Conservation (phyloP, 2,329 filamentous ascomycete genomes). For the Colletotrichum truncatum region DNA sequence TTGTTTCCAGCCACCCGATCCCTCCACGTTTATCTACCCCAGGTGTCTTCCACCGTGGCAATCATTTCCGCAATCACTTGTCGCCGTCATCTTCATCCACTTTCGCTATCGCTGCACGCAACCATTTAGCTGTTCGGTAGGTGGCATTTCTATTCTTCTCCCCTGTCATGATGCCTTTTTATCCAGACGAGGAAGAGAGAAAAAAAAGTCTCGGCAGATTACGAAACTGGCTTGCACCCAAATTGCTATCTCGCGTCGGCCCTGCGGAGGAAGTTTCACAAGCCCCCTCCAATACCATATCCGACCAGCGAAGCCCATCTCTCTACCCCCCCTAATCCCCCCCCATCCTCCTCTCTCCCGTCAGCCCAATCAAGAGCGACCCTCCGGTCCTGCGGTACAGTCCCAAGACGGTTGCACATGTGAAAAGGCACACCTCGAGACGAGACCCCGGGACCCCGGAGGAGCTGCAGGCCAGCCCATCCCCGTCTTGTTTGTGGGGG, state of each 20-base stretch:
- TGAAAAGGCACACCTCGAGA: constrained; percentile 22
- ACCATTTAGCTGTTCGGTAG: constrained; percentile 4
- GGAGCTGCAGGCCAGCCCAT: constrained; percentile 13
- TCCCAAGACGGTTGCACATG: constrained; percentile 20
- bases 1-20: constrained; percentile 3
- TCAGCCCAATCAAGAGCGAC: constrained; percentile 25
- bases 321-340: not conserved
- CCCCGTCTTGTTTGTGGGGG: constrained; percentile 21
- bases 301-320: not conserved
- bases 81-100: not conserved
- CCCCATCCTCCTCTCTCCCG: constrained; percentile 11
- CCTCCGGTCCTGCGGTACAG: constrained; percentile 6
- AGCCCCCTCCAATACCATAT: constrained; percentile 30
- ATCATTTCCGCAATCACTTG: not conserved
- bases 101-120: constrained; percentile 14
- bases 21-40: not conserved
- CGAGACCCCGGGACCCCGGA: constrained; percentile 13
- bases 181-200: no score
- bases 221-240: constrained; percentile 34
- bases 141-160: constrained; percentile 14
- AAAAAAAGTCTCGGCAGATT: constrained; percentile 41
- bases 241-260: constrained; percentile 38
- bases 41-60: not conserved
- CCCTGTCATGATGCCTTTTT: constrained; percentile 34
- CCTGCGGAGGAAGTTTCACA: constrained; percentile 41